These are phyloP conservation scores for Andrographis paniculata DNA, from an alignment of 305 asterid genomes.

Conservation along the genomic window DNA sequence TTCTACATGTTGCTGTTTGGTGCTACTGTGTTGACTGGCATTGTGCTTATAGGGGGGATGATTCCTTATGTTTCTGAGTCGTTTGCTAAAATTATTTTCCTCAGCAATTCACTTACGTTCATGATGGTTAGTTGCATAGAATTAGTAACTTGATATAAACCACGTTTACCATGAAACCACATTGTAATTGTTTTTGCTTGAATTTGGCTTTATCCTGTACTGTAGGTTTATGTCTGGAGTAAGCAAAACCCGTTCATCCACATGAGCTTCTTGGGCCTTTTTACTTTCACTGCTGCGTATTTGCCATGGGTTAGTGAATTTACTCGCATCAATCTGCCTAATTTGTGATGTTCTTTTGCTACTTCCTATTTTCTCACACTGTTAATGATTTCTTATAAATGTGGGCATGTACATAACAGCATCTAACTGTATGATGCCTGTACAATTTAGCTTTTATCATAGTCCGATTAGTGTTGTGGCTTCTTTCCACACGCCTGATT, in stretches of 20 bases:
- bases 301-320: conserved; percentile 88
- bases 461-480: too few species aligned
- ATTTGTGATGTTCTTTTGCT: not conserved
- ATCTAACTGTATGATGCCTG: too few species aligned
- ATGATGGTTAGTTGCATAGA: conserved; percentile 75
- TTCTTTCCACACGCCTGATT: not conserved
- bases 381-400: too few species aligned
- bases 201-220: not conserved
- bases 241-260: conserved; percentile 97
- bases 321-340: conserved; percentile 5
- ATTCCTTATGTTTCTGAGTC: conserved; percentile 91
- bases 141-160: conserved; percentile 4
- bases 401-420: too few species aligned
- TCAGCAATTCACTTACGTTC: conserved; percentile 96
- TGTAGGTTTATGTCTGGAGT: conserved; percentile 97
- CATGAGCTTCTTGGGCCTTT: conserved; percentile 97
- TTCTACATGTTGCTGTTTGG: conserved; percentile 94
- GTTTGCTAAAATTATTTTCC: conserved; percentile 88
- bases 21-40: conserved; percentile 82
- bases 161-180: not conserved
- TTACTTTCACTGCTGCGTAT: conserved; percentile 97
- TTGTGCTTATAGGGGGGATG: conserved; percentile 92
- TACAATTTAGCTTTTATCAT: too few species aligned
- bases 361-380: not conserved
- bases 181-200: not conserved